These are phyloP conservation scores for Xylariales sp. DNA, from an alignment of 2,329 filamentous ascomycete genomes.

Conservation along the genomic window DNA sequence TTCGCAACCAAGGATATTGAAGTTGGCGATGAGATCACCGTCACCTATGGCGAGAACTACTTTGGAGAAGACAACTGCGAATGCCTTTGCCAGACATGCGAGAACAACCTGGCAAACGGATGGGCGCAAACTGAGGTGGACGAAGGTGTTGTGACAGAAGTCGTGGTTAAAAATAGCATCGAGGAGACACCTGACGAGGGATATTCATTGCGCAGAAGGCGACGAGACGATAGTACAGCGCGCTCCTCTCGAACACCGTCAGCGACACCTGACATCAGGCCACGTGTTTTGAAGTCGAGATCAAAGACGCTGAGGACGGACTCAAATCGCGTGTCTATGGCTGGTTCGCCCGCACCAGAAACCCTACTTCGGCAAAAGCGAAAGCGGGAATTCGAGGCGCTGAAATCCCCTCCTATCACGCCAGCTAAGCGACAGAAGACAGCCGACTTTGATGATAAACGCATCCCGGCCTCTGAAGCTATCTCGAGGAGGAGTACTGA, in stretches of 20 bases:
- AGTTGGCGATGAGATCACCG: conserved; percentile 90
- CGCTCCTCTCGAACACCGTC: conserved; percentile 53
- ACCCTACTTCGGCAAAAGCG: conserved; percentile 28
- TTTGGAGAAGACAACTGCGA: conserved; percentile 95
- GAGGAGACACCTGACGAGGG: conserved; percentile 45
- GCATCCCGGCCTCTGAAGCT: conserved; percentile 22
- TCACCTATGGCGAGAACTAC: conserved; percentile 92
- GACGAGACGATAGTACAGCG: conserved; percentile 45
- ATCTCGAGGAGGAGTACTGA: conserved; percentile 36
- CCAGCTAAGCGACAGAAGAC: conserved; percentile 47
- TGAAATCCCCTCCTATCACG: conserved; percentile 52
- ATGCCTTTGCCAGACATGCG: conserved; percentile 86
- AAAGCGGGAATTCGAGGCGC: conserved; percentile 38
- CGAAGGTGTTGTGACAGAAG: conserved; percentile 28
- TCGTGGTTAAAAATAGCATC: conserved; percentile 45
- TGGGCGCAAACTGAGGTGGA: conserved; percentile 66
- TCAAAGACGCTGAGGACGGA: conserved; percentile 29
- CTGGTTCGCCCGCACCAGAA: conserved; percentile 28
- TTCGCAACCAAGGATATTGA: conserved; percentile 78
- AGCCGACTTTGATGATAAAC: conserved; percentile 23
- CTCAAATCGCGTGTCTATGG: conserved; percentile 30
- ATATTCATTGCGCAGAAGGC: conserved; percentile 53
- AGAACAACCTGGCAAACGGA: conserved; percentile 69
- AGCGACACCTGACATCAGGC: conserved; percentile 50
- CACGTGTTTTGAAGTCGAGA: conserved; percentile 40